Conservation (phyloP, 257 asterid genomes). For the Nicotiana benthamiana region DNA sequence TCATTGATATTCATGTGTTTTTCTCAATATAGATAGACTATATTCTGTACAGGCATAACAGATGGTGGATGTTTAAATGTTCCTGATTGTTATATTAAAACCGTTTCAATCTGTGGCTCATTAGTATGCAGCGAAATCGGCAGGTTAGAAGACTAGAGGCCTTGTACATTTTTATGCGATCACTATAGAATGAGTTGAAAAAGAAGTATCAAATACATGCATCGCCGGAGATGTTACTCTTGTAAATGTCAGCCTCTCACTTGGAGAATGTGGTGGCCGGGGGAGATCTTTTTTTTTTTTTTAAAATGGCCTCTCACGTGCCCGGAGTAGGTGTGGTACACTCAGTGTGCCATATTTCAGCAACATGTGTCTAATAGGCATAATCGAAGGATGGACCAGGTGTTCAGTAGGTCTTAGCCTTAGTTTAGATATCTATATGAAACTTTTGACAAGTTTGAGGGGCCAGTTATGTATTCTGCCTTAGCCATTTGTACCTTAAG, state of each 20-base stretch:
- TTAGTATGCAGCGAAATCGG: background rate
- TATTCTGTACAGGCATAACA: background rate
- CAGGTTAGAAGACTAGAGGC: background rate
- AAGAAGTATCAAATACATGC: background rate
- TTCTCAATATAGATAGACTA: background rate
- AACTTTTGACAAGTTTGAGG: no score
- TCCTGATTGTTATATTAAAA: background rate
- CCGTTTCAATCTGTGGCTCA: background rate
- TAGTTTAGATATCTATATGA: no score
- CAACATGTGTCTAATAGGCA: no score
- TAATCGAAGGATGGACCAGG: no score
- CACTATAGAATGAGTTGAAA: background rate
- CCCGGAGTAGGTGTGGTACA: no score
- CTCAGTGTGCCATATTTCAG: no score
- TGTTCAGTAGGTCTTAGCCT: no score
- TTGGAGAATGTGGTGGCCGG: no score
- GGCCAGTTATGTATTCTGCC: no score
- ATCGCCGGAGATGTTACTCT: background rate
- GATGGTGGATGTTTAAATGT: background rate
- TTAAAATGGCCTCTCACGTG: no score
- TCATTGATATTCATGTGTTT: background rate
- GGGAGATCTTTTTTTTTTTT: no score
- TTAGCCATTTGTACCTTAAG: background rate
- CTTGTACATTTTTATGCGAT: background rate
- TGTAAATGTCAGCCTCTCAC: background rate